Base-by-base conservation (phyloP, 2,329 filamentous ascomycete genomes). In the Fusarium nodosum region DNA sequence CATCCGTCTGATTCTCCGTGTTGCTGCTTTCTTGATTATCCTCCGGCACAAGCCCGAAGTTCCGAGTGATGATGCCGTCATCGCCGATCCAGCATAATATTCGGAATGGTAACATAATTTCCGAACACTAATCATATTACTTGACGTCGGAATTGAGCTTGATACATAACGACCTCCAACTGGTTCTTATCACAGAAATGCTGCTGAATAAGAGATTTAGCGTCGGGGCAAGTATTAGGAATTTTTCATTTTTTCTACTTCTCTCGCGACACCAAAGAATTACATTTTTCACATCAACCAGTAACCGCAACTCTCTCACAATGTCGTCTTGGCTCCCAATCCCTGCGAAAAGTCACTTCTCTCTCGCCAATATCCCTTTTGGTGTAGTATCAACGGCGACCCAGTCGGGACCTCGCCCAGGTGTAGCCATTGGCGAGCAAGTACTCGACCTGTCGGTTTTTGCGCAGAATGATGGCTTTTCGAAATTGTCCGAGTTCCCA, bases 351-450 rank as follows among this genome's bases (percentile, higher is more conserved):
- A 64, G 60, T 18, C 60, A 64, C 22, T 73, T 73, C 56, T 73
- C 92, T 10, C 81, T 95, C 55, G 87, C 90, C 69, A 95, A 95
- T 76, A 90, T 96, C 56, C 93, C 93, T 1, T 95, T 95, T 72
- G 93, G 93, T 67, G 89, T 95, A 79, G 92, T 96, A 73, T 90
- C 88, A 30, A 91, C 90, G 1, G 67, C 83, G 7, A 77, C 82
- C 5, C 83, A 87, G 58, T 74, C 84, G 18, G 82, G 83, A 33
- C 90, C 84, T 10, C 89, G 89, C 22, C 85, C 88, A 7, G 92
- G 91, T 11, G 82, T 92, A 60, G 91, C 91, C 18, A 91, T 95
- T 72, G 93, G 92, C 48, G 85, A 89, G 16, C 82, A 91, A 76
- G 91, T 88, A 0, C 81, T 95, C 20, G 91, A 95, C 70, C 82